Conservation (phyloP, 2,329 filamentous ascomycete genomes). For the Metarhizium humberi region DNA sequence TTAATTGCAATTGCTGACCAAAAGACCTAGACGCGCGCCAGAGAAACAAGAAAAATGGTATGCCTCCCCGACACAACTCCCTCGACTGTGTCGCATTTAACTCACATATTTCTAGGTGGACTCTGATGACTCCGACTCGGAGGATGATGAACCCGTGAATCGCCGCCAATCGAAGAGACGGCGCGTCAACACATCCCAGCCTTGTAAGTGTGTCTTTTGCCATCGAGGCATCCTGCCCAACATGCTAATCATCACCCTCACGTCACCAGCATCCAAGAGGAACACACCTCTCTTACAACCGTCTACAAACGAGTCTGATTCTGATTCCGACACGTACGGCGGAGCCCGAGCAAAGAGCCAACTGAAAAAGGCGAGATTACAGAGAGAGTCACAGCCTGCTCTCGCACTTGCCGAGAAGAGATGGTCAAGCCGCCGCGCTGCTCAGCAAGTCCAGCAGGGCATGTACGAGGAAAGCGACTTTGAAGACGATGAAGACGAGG, state of each 20-base stretch:
- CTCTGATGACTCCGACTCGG: conserved; percentile 61
- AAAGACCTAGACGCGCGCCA: conserved; percentile 40
- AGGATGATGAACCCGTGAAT: conserved; percentile 48
- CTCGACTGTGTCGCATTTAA: neutral
- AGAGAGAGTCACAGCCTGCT: conserved; percentile 57
- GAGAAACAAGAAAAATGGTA: conserved; percentile 50
- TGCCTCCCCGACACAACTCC: conserved; percentile 16
- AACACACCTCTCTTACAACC: conserved; percentile 46
- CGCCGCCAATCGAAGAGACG: conserved; percentile 59
- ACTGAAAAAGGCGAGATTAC: conserved; percentile 70
- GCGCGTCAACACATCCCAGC: conserved; percentile 55
- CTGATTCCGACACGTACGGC: conserved; percentile 71
- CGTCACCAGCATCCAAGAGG: conserved; percentile 45
- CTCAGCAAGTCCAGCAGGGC: conserved; percentile 58
- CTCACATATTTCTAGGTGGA: conserved; percentile 28
- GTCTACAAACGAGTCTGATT: conserved; percentile 52
- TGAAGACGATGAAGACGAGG: conserved; percentile 57
- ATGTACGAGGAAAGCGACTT: conserved; percentile 58
- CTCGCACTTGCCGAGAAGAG: conserved; percentile 71
- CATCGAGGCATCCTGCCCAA: neutral
- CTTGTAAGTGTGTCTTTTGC: conserved; percentile 38
- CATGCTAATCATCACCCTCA: neutral
- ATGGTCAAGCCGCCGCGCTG: conserved; percentile 81
- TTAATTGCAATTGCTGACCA: conserved; percentile 19
- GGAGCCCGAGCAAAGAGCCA: conserved; percentile 59